Evolutionary conservation across 2,329 filamentous ascomycete species (phyloP).

Genomic region (Metarhizium robertsii): DNA sequence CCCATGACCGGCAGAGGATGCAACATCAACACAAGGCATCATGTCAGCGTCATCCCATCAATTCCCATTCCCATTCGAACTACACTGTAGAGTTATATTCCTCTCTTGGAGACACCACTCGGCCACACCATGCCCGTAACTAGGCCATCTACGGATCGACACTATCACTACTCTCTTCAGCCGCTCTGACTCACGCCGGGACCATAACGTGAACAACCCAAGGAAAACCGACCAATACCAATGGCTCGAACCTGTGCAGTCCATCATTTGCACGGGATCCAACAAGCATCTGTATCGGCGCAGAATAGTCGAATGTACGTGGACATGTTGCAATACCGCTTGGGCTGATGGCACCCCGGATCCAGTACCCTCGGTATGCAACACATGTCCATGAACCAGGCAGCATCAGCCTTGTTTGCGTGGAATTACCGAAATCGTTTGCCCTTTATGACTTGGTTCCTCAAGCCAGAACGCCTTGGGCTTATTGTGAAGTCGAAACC

Average conservation of each 20-base stretch:
- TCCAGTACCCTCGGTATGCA: neutral
- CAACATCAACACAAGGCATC: neutral
- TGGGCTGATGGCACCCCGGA: neutral
- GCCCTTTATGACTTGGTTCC: too few species aligned
- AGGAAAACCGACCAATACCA: too few species aligned
- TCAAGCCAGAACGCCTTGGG: too few species aligned
- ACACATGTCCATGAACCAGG: neutral
- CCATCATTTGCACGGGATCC: neutral
- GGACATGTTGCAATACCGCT: neutral
- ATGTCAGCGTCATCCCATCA: neutral
- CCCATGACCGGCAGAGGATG: neutral
- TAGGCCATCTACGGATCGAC: neutral
- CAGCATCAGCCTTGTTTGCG: neutral
- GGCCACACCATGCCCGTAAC: neutral
- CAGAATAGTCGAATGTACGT: neutral
- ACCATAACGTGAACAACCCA: neutral
- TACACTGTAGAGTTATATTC: neutral
- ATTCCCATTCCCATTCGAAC: neutral
- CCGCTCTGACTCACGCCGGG: constrained; percentile 1
- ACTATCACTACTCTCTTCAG: neutral
- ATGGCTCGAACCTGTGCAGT: neutral
- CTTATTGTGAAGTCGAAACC: too few species aligned
- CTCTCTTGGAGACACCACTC: too few species aligned
- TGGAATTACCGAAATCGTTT: neutral
- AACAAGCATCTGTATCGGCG: neutral